A percentile compares a stretch with the other conserved stretches of the same genome.
These are phyloP conservation scores for Ophiosphaerella korrae DNA, from an alignment of 2,329 filamentous ascomycete species.

Conservation along the genomic window DNA sequence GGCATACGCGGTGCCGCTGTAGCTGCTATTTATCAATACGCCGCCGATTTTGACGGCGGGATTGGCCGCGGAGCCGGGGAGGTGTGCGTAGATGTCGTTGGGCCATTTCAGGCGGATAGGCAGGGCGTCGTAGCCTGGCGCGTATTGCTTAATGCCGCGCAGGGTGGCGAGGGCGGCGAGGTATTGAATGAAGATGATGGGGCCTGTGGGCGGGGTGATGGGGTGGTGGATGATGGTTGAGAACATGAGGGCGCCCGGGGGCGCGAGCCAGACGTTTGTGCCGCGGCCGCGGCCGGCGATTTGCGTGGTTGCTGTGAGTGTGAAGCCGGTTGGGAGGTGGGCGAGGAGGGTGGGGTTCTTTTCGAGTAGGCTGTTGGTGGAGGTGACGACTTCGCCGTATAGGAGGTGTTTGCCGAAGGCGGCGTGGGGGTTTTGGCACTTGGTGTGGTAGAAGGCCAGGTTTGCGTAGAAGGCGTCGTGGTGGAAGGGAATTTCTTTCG, in stretches of 20 bases:
- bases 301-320: constrained; percentile 83
- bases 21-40: constrained; percentile 88
- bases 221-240: constrained; percentile 87
- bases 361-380: constrained; percentile 90
- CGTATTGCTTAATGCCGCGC: constrained; percentile 81
- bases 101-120: constrained; percentile 95
- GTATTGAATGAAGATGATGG: constrained; percentile 94
- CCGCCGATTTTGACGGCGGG: constrained; percentile 88
- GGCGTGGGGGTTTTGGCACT: constrained; percentile 59
- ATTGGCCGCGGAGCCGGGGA: constrained; percentile 57
- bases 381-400: constrained; percentile 91
- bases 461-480: constrained; percentile 78
- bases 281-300: constrained; percentile 87
- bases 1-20: constrained; percentile 76
- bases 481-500: constrained; percentile 83
- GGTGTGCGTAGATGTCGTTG: constrained; percentile 73
- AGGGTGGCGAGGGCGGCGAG: constrained; percentile 86
- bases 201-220: constrained; percentile 71
- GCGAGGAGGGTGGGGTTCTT: constrained; percentile 85
- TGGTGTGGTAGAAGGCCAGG: constrained; percentile 68
- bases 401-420: constrained; percentile 79
- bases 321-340: constrained; percentile 82
- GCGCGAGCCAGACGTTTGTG: constrained; percentile 92
- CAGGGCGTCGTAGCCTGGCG: constrained; percentile 72
- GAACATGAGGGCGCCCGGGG: constrained; percentile 83